Percentiles rank a stretch among this genome's conserved stretches.
Evolutionary conservation across 1,139 yeast species (phyloP).

Genomic region (Barnettozyma hawaiiensis): DNA sequence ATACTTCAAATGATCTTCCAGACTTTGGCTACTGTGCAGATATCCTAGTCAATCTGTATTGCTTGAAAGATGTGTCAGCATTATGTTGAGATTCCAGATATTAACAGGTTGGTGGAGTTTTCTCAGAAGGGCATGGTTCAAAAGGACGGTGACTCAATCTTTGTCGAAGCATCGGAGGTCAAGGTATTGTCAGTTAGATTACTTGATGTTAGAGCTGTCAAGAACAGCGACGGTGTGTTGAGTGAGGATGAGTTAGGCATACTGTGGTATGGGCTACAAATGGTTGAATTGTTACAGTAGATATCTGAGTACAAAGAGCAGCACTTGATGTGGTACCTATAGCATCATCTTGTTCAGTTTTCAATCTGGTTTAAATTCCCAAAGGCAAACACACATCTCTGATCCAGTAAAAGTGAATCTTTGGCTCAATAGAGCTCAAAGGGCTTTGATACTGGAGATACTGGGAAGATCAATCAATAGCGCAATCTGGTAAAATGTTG

Average conservation of each 20-base stretch:
- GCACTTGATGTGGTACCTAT: too few species aligned
- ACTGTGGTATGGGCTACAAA: too few species aligned
- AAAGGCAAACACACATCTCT: too few species aligned
- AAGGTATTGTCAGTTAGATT: background rate
- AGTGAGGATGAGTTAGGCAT: background rate
- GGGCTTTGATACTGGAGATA: too few species aligned
- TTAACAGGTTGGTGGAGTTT: background rate
- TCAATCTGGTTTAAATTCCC: too few species aligned
- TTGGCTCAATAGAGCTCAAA: too few species aligned
- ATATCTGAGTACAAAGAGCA: too few species aligned
- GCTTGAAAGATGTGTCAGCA: background rate
- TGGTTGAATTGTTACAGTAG: too few species aligned
- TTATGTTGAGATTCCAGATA: background rate
- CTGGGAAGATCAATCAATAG: too few species aligned
- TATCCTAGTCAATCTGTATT: background rate
- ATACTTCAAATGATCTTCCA: background rate
- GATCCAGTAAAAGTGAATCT: too few species aligned
- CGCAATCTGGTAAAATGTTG: too few species aligned
- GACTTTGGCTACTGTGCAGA: background rate
- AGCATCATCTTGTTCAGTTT: too few species aligned
- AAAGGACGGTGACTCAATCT: background rate
- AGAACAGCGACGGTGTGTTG: background rate
- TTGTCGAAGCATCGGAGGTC: background rate
- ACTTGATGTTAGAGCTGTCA: background rate
- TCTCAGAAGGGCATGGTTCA: background rate